Percentiles rank a stretch among this genome's conserved stretches.
Evolutionary conservation across 1,284 basidiomycete genomes (phyloP).

Genomic region (Lentinula novae-zelandiae): DNA sequence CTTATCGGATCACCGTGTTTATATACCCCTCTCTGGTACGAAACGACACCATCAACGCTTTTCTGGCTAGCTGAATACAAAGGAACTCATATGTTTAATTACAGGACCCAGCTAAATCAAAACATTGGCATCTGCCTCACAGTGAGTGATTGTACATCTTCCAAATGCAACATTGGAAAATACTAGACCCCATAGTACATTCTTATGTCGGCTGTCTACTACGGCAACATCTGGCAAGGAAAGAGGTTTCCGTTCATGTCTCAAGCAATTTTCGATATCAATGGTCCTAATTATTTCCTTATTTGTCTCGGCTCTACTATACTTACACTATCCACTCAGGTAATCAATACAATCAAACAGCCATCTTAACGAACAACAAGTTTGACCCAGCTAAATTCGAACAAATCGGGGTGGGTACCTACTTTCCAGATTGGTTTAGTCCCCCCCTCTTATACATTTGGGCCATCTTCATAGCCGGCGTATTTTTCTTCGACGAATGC

Average conservation of each 20-base stretch:
- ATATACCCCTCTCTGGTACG: constrained; percentile 9
- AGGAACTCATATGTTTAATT: not conserved
- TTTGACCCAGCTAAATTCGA: constrained; percentile 17
- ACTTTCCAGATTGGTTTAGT: too few relatives aligned
- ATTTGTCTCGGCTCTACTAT: not conserved
- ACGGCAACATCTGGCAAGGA: constrained; percentile 19
- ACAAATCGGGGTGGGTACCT: constrained; percentile 13
- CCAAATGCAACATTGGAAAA: not conserved
- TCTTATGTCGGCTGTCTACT: constrained; percentile 16
- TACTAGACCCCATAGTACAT: constrained; percentile 10
- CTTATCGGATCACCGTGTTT: constrained; percentile 14
- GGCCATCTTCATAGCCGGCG: constrained; percentile 10
- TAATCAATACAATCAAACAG: constrained; percentile 12
- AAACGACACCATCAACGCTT: not conserved
- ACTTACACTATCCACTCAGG: not conserved
- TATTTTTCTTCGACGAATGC: constrained; percentile 17
- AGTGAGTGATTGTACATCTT: not conserved
- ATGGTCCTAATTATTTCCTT: not conserved
- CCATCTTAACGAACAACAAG: constrained; percentile 16
- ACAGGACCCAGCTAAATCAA: constrained; percentile 16
- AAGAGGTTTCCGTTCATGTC: constrained; percentile 17
- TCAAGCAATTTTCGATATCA: constrained; percentile 12
- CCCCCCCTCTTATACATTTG: not conserved
- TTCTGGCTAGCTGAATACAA: not conserved
- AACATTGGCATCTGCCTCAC: constrained; percentile 8